Base-by-base conservation (phyloP, 2,329 filamentous ascomycete genomes). In the Chaetomium olivaceum region DNA sequence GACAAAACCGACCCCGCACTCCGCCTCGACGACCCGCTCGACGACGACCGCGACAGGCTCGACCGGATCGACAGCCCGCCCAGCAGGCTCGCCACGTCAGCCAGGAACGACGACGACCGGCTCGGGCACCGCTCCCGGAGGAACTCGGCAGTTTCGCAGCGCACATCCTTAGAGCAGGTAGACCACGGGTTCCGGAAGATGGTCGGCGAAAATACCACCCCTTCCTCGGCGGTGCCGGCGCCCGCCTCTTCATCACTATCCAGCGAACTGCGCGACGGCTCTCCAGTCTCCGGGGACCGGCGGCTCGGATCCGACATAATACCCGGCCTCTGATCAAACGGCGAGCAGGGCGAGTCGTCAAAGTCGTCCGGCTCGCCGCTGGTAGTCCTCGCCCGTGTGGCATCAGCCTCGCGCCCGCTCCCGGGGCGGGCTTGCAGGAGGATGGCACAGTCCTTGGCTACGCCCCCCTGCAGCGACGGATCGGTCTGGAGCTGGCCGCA, bases 91-190 rank as follows among this genome's bases (percentile, higher is more conserved):
- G 59, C 64, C 31, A 56, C 64, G 21, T 67, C 67, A 3, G 67
- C 61, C 19, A 67, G 46, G 55, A 68, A 68, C 2, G 67, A 67
- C 7, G 67, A 65, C 11, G 67, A 61, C 29, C 58, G 61, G 55
- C 67, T 66, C 11, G 55, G 64, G 16, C 64, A 64, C 21, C 62
- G 61, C 48, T 67, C 64, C 21, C 48, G n/a, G 5, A 68, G 58
- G 39, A 57, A 54, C 31, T 59, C 61, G 19, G 48, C 14, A 23
- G 27, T 48, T 29, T 64, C 52, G 19, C 8, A 25, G 14, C 56
- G 55, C 0, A 14, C n/a, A 1, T 65, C 64, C 25, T 66, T 50
- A 16, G 14, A 16, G 16, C 3, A 31, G 2, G 52, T 4, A 0
- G 55, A 50, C 64, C 64, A 66, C n/a, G 64, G 60, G 19, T 63